Percentiles rank a stretch among this genome's conserved stretches.
Evolutionary conservation across 148 eudicot genomes (phyloP).

Genomic region (Rhododendron ovatum): DNA sequence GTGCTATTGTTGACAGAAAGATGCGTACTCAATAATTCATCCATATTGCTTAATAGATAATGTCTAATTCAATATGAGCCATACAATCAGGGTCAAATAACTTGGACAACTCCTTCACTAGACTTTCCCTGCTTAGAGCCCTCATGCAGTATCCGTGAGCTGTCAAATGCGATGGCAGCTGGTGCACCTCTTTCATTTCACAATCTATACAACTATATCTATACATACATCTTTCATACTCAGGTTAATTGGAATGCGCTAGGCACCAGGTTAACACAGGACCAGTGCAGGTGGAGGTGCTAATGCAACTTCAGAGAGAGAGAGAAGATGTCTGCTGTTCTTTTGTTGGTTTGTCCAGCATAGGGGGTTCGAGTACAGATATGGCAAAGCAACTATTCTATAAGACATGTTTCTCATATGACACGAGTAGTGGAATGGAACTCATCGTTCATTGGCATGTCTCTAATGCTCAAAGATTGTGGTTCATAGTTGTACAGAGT

Average conservation of each 20-base stretch:
- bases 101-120: not conserved
- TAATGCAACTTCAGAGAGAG: not conserved
- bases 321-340: not conserved
- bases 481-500: not conserved
- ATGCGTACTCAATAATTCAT: not conserved
- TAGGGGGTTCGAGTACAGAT: not conserved
- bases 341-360: not conserved
- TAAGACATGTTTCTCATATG: not conserved
- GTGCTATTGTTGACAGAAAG: not conserved
- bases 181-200: not conserved
- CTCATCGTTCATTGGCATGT: not conserved
- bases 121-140: not conserved
- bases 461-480: not conserved
- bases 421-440: not conserved
- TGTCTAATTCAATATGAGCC: not conserved
- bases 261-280: not conserved
- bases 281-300: not conserved
- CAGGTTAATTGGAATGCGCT: not conserved
- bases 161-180: not conserved
- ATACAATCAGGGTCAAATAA: not conserved
- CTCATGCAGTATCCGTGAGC: not conserved
- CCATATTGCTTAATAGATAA: not conserved
- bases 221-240: not conserved
- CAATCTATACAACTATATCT: not conserved
- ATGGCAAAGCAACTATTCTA: not conserved